Evolutionary conservation across 768 basidiomycete genomes (phyloP).

Genomic region (Phylloporus sp.): DNA sequence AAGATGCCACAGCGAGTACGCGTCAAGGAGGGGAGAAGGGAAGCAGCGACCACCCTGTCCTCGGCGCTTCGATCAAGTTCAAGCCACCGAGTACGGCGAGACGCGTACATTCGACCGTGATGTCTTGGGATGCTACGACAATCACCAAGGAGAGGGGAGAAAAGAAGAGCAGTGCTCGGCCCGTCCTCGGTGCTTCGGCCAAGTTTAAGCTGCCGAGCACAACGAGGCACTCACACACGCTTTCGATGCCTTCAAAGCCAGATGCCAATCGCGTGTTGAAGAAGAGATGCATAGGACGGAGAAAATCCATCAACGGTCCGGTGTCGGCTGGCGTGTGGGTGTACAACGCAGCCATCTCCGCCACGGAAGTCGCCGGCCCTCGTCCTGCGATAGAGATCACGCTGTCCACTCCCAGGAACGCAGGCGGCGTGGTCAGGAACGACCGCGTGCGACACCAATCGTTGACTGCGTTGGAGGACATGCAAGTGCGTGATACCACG

Average conservation of each 20-base stretch:
- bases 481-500: slow-evolving; percentile 2
- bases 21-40: slow-evolving; percentile 14
- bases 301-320: slow-evolving; percentile 40
- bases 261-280: slow-evolving; percentile 38
- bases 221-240: neutral
- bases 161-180: slow-evolving; percentile 21
- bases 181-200: slow-evolving; percentile 21
- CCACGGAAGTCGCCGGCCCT: slow-evolving; percentile 30
- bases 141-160: slow-evolving; percentile 11
- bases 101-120: neutral
- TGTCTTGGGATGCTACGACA: slow-evolving; percentile 8
- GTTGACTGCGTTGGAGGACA: slow-evolving; percentile 17
- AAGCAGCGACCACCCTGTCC: slow-evolving; percentile 24
- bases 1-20: slow-evolving; percentile 3
- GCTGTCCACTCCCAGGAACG: slow-evolving; percentile 7
- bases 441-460: slow-evolving; percentile 26
- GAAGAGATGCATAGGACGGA: slow-evolving; percentile 51
- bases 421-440: neutral
- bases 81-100: neutral
- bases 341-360: slow-evolving; percentile 47
- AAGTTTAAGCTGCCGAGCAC: slow-evolving; percentile 8
- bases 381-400: slow-evolving; percentile 21
- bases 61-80: slow-evolving; percentile 15
- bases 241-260: slow-evolving; percentile 4
- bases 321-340: slow-evolving; percentile 38